Evolutionary conservation across 495 filamentous ascomycete genomes (phyloP).

Genomic region (Xylaria scruposa): DNA sequence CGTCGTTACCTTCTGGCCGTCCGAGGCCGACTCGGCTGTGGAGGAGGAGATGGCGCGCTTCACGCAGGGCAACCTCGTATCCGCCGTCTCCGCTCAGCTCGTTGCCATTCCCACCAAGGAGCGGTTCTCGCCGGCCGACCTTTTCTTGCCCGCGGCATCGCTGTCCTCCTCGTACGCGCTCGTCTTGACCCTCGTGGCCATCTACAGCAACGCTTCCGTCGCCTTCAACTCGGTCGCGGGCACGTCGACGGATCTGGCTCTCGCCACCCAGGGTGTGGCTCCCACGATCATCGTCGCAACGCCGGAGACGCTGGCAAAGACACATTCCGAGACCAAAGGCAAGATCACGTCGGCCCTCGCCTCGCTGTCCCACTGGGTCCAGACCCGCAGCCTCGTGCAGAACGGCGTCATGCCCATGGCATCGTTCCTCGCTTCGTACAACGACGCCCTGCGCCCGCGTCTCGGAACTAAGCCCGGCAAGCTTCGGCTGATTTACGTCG

Average conservation of each 20-base stretch:
- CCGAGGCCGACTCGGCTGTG: constrained; percentile 50
- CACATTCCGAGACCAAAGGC: constrained; percentile 60
- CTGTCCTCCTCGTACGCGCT: constrained; percentile 81
- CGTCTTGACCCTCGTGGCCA: constrained; percentile 77
- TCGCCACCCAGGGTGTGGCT: constrained; percentile 73
- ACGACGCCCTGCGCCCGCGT: constrained; percentile 62
- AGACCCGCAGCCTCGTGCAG: constrained; percentile 68
- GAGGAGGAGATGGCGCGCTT: constrained; percentile 76
- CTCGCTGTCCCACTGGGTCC: constrained; percentile 64
- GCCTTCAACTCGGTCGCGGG: constrained; percentile 89
- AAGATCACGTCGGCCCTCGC: constrained; percentile 59
- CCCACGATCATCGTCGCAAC: constrained; percentile 87
- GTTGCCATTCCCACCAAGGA: constrained; percentile 74
- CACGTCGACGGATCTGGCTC: constrained; percentile 67
- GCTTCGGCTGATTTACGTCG: constrained; percentile 75
- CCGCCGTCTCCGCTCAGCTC: constrained; percentile 80
- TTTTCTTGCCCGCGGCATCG: constrained; percentile 88
- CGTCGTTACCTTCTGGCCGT: constrained; percentile 67
- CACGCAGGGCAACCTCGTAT: constrained; percentile 76
- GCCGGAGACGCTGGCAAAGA: constrained; percentile 70
- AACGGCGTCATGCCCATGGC: constrained; percentile 75
- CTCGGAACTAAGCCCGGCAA: constrained; percentile 72
- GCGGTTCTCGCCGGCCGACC: constrained; percentile 72
- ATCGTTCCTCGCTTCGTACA: constrained; percentile 67
- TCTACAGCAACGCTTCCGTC: constrained; percentile 82